phyloP scores from a whole-genome alignment of 805 yeast species.

The Ogataea saltuana region DNA sequence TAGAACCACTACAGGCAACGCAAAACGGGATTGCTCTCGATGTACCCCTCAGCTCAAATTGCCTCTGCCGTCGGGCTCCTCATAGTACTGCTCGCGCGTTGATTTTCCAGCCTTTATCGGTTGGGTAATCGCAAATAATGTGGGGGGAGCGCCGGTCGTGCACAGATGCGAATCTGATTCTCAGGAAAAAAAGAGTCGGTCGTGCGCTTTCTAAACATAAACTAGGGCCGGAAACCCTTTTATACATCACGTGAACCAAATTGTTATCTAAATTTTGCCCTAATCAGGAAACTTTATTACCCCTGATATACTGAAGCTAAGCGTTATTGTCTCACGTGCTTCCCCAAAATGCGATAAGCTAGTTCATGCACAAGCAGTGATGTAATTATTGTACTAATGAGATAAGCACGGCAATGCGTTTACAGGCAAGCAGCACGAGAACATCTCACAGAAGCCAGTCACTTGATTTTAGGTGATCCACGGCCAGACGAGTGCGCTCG shows the following conservation, averaged over 20 bases:
- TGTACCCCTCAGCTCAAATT: too few species aligned
- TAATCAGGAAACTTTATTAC: too few species aligned
- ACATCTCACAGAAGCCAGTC: background rate
- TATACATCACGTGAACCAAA: constrained; percentile 6
- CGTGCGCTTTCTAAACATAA: constrained; percentile 6
- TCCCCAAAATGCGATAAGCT: too few species aligned
- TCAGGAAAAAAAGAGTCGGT: constrained; percentile 10
- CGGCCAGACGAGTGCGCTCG: constrained; percentile 40
- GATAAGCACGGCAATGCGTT: background rate
- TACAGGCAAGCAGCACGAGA: background rate
- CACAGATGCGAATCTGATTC: background rate
- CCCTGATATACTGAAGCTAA: too few species aligned
- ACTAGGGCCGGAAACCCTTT: background rate
- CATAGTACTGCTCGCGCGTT: too few species aligned
- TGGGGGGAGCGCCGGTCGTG: constrained; percentile 2
- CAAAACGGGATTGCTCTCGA: too few species aligned
- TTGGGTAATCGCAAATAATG: constrained; percentile 1
- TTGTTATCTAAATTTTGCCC: too few species aligned
- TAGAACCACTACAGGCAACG: too few species aligned
- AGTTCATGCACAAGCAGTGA: too few species aligned
- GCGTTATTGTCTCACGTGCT: too few species aligned
- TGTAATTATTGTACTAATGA: background rate
- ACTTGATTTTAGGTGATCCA: constrained; percentile 18
- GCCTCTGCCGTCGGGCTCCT: too few species aligned
- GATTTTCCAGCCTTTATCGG: too few species aligned